Percentiles rank a stretch among this genome's conserved stretches.
phyloP scores from a whole-genome alignment of 2,329 filamentous ascomycete species.

The Beauveria brongniartii region DNA sequence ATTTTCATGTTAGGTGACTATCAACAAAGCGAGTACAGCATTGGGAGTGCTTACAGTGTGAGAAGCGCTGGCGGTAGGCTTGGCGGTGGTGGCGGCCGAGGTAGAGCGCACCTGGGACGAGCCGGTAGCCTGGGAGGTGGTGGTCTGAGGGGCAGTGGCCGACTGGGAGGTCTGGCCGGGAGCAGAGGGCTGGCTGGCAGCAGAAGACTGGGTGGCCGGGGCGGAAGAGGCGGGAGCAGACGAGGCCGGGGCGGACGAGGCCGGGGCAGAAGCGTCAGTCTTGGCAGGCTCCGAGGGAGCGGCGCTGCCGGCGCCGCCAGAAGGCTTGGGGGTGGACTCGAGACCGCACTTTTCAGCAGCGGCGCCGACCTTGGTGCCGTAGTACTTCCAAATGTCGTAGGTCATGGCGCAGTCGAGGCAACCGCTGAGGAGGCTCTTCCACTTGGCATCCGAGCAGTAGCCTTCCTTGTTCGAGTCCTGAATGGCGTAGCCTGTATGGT shows the following conservation, averaged over 20 bases:
- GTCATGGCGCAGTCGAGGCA: constrained; percentile 37
- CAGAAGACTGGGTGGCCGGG: neutral
- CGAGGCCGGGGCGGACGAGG: neutral
- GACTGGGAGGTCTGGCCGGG: neutral
- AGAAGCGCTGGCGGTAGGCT: neutral
- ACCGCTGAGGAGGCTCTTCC: constrained; percentile 31
- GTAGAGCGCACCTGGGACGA: constrained; percentile 9
- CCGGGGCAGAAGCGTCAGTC: constrained; percentile 15
- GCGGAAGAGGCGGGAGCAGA: constrained; percentile 13
- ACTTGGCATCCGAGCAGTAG: constrained; percentile 28
- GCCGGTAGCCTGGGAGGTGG: neutral
- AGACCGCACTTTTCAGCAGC: constrained; percentile 30
- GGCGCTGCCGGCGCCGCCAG: constrained; percentile 1
- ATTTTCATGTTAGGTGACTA: neutral
- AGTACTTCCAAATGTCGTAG: constrained; percentile 36
- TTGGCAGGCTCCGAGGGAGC: neutral
- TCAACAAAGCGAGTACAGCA: neutral
- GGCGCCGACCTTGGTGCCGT: constrained; percentile 28
- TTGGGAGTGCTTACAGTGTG: constrained; percentile 4
- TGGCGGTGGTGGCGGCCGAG: constrained; percentile 1
- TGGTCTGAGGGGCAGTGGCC: neutral
- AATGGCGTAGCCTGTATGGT: constrained; percentile 23
- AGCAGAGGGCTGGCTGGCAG: neutral
- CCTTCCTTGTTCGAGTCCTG: constrained; percentile 17
- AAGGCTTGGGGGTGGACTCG: constrained; percentile 18